Conservation (phyloP, 2,329 filamentous ascomycete species). For the Fusarium udum region DNA sequence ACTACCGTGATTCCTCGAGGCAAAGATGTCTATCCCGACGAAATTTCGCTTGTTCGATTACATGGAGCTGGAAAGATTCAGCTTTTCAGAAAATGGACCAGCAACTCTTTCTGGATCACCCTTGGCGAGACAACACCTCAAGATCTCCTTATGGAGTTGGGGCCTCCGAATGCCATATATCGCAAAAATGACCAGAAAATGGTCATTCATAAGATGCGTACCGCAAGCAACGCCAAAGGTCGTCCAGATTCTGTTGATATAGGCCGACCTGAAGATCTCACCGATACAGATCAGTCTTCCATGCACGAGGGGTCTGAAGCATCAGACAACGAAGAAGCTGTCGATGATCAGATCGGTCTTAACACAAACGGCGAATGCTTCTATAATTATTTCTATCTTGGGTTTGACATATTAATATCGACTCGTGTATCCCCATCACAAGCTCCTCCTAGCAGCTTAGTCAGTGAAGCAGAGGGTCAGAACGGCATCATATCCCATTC, state of each 20-base stretch:
- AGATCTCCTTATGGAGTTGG: slow-evolving; percentile 88
- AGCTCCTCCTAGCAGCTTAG: slow-evolving; percentile 57
- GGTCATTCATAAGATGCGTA: slow-evolving; percentile 78
- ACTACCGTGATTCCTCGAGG: slow-evolving; percentile 74
- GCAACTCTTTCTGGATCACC: slow-evolving; percentile 72
- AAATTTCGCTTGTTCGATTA: slow-evolving; percentile 82
- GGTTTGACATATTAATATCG: slow-evolving; percentile 93
- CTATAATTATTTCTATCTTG: slow-evolving; percentile 97
- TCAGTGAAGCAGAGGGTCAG: slow-evolving; percentile 36
- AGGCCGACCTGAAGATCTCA: slow-evolving; percentile 64
- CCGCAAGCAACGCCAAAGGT: slow-evolving; percentile 60
- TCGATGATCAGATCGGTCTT: slow-evolving; percentile 64
- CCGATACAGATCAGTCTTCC: slow-evolving; percentile 80
- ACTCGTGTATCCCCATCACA: slow-evolving; percentile 73
- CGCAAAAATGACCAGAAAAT: slow-evolving; percentile 89
- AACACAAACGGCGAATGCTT: slow-evolving; percentile 79
- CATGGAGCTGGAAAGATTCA: slow-evolving; percentile 83
- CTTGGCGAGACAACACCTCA: slow-evolving; percentile 91
- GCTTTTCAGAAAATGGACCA: slow-evolving; percentile 76
- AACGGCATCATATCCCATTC: slow-evolving; percentile 53
- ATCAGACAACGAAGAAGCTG: slow-evolving; percentile 64
- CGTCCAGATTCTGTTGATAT: slow-evolving; percentile 56
- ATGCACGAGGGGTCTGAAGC: slow-evolving; percentile 77
- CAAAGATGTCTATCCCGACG: slow-evolving; percentile 85
- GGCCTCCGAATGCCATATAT: slow-evolving; percentile 93